A percentile compares a stretch with the other conserved stretches of the same genome.
These are phyloP conservation scores for Thymus mandschuricus DNA, from an alignment of 257 asterid genomes.

Conservation along the genomic window DNA sequence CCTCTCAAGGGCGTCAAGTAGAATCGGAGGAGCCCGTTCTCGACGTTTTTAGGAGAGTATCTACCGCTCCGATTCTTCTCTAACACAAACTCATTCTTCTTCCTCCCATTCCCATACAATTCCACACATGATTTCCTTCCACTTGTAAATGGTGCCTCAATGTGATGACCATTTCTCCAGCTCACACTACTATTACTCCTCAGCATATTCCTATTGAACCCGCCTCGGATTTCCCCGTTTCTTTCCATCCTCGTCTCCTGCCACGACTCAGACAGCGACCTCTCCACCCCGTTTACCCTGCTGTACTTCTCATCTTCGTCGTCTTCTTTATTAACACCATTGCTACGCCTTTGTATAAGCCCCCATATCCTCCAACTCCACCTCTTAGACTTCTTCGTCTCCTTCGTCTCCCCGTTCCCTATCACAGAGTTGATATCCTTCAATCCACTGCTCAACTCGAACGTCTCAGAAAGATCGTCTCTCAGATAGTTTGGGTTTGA, in stretches of 20 bases:
- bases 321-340: constrained; percentile 49
- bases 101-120: constrained; percentile 59
- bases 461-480: constrained; percentile 76
- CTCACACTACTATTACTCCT: constrained; percentile 85
- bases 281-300: constrained; percentile 68
- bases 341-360: constrained; percentile 53
- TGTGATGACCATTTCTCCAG: constrained; percentile 57
- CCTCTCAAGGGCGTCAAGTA: constrained; percentile 79
- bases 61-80: constrained; percentile 84
- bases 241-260: constrained; percentile 54
- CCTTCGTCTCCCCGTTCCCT: constrained; percentile 63
- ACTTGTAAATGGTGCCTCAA: constrained; percentile 60
- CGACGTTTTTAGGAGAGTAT: constrained; percentile 67
- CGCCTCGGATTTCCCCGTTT: constrained; percentile 44
- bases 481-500: constrained; percentile 67
- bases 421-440: constrained; percentile 50
- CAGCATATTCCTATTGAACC: constrained; percentile 49
- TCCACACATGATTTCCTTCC: constrained; percentile 59
- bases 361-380: constrained; percentile 81
- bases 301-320: constrained; percentile 56
- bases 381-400: constrained; percentile 58
- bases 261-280: constrained; percentile 74
- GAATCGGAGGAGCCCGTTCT: constrained; percentile 80
- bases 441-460: constrained; percentile 64
- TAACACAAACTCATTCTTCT: constrained; percentile 62